Conservation (phyloP, 1,284 basidiomycete species). For the Malassezia yamatoensis region DNA sequence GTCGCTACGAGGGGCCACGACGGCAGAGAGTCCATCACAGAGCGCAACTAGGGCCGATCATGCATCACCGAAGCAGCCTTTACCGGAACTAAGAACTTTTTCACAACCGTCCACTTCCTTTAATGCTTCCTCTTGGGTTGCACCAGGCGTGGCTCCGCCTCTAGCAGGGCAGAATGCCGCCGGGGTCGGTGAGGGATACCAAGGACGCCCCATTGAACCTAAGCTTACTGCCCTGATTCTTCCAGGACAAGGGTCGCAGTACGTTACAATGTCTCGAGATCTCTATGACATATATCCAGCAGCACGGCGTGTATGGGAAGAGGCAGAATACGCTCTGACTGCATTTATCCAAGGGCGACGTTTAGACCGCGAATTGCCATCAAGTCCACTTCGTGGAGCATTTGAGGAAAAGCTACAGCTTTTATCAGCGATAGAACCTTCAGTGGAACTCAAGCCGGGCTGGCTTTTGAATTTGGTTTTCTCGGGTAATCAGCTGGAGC, state of each 20-base stretch:
- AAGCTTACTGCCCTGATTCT: slow-evolving; percentile 42
- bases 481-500: slow-evolving; percentile 40
- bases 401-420: slow-evolving; percentile 39
- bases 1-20: not conserved
- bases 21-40: not conserved
- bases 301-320: slow-evolving; percentile 37
- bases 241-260: slow-evolving; percentile 43
- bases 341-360: slow-evolving; percentile 23
- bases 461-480: slow-evolving; percentile 40
- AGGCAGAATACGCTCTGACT: slow-evolving; percentile 39
- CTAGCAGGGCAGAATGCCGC: slow-evolving; percentile 22
- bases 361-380: slow-evolving; percentile 19
- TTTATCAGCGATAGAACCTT: slow-evolving; percentile 23
- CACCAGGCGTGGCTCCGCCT: slow-evolving; percentile 28
- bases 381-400: slow-evolving; percentile 11
- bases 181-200: slow-evolving; percentile 22
- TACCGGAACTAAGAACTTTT: slow-evolving; percentile 43
- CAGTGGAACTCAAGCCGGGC: slow-evolving; percentile 18
- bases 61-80: slow-evolving; percentile 17
- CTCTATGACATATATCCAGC: slow-evolving; percentile 37
- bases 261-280: slow-evolving; percentile 44
- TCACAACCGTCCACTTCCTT: slow-evolving; percentile 41
- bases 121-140: slow-evolving; percentile 36
- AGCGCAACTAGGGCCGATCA: not conserved
- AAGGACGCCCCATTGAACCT: slow-evolving; percentile 23